Base-by-base conservation (phyloP, 2,329 filamentous ascomycete genomes). In the Fusarium luffae region DNA sequence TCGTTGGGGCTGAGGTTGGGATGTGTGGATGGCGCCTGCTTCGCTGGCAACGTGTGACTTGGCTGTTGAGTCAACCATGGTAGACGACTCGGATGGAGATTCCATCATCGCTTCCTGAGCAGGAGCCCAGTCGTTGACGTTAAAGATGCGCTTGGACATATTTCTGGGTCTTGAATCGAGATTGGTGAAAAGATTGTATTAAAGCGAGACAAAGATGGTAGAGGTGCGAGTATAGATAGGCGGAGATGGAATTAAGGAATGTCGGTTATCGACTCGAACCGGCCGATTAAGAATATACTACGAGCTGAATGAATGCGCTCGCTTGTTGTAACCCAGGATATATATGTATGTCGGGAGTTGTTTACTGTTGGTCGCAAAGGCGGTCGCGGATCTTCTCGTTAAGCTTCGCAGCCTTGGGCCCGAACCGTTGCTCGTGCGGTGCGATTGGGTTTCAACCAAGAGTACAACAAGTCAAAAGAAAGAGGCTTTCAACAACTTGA, bases 111-210 rank as follows among this genome's bases (percentile, higher is more conserved):
- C 79, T 72, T 85, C 83, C 68, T 83, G 82, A 54, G 74, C 69
- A 23, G 80, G 76, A 43, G 81, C 79, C 82, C 81, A 83, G 66
- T 84, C 82, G 66, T 76, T 75, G 61, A 82, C 71, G 52, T 79
- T 78, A 66, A 81, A 79, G 63, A 82, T 78, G 70, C 80, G 77
- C 66, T 74, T 77, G 68, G 82, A 76, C 74, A 79, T 79, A 47
- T 41, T 63, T 50, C 57, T 56, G 34, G 23, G 21, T 58, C 28
- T 48, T 49, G 41, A 16, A 48, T 27, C 49, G 50, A 27, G 41
- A 51, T 25, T 46, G 43, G 32, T 48, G 27, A 21, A 51, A 21
- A 21, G 28, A 37, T 11, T 62, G 40, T 47, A 52, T 43, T 43
- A 42, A 46, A 48, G 60, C 58, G 41, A 48, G 54, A 27, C 27